Conservation (phyloP, 768 basidiomycete genomes). For the Infundibulicybe gibba region DNA sequence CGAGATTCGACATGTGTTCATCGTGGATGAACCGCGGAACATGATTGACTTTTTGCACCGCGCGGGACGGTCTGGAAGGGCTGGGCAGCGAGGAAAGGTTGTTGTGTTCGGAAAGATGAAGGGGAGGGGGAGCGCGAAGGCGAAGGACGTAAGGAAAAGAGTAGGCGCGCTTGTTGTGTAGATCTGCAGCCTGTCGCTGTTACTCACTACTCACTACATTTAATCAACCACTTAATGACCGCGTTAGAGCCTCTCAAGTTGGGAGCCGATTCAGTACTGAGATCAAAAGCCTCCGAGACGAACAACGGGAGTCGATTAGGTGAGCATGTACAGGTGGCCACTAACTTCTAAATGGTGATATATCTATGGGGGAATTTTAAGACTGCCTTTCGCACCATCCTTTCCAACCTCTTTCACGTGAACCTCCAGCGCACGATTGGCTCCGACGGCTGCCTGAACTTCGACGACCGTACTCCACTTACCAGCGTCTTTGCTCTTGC, state of each 20-base stretch:
- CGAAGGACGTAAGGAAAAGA: slow-evolving; percentile 47
- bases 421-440: slow-evolving; percentile 34
- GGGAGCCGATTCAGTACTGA: neutral
- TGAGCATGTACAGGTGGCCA: neutral
- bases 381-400: slow-evolving; percentile 13
- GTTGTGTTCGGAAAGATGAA: slow-evolving; percentile 72
- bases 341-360: neutral
- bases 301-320: neutral
- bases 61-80: slow-evolving; percentile 80
- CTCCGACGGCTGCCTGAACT: slow-evolving; percentile 32
- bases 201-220: too few species aligned
- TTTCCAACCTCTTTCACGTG: slow-evolving; percentile 33
- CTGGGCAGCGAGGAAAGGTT: slow-evolving; percentile 66
- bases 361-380: slow-evolving; percentile 1
- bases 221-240: neutral
- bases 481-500: slow-evolving; percentile 35
- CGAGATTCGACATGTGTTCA: slow-evolving; percentile 75
- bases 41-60: slow-evolving; percentile 92
- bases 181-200: too few species aligned
- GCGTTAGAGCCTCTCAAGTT: neutral
- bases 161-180: slow-evolving; percentile 34
- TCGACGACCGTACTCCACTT: slow-evolving; percentile 51
- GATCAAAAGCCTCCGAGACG: neutral
- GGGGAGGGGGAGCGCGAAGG: slow-evolving; percentile 56
- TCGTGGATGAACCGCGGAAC: slow-evolving; percentile 85